Base-by-base conservation (phyloP, 495 filamentous ascomycete genomes). In the Penicillium psychrofluorescens region DNA sequence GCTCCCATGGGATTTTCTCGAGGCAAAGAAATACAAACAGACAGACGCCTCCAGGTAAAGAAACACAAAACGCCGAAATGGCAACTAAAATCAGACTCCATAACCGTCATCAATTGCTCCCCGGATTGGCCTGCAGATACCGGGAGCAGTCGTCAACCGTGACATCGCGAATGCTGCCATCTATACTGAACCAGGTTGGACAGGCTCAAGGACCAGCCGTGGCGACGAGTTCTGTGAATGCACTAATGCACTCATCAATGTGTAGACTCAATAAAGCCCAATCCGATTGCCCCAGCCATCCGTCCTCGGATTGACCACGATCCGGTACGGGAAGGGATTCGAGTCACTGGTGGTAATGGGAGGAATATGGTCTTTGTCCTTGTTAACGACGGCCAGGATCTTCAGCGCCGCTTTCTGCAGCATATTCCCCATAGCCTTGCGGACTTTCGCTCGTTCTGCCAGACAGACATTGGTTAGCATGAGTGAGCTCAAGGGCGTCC, bases 251-350 rank as follows among this genome's bases (percentile, higher is more conserved):
- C 10, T 34, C 9, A 13, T 34, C 4, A 12, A 6, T 34, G 32
- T 2, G n/a, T 10, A 11, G 27, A 5, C 27, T 70, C 58, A 88
- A 62, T 86, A 90, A 34, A 90, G 78, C 28, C 86, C 85, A 52
- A 92, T 86, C 16, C 85, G 73, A 50, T 79, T 80, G 12, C 85
- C 84, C 88, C 89, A 95, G 33, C 83, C 76, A 50, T 88, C 85
- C 12, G 74, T 71, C 36, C 85, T 81, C 11, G 86, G 87, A 49
- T 91, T 89, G 30, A 97, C 75, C 15, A 87, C 74, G 58, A 98
- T 95, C 48, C 86, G 80, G 61, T 95, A 97, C 4, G 92, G 91
- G 59, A 98, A 98, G 0, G 94, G 90, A 57, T 97, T 97, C 37
- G 81, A 72, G 29, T 95, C 90, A 54, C 80, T 90, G 7, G 87